Percentiles rank a stretch among this genome's conserved stretches.
Evolutionary conservation across 2,329 filamentous ascomycete species (phyloP).

Genomic region (Fusarium sterilihyphosum): DNA sequence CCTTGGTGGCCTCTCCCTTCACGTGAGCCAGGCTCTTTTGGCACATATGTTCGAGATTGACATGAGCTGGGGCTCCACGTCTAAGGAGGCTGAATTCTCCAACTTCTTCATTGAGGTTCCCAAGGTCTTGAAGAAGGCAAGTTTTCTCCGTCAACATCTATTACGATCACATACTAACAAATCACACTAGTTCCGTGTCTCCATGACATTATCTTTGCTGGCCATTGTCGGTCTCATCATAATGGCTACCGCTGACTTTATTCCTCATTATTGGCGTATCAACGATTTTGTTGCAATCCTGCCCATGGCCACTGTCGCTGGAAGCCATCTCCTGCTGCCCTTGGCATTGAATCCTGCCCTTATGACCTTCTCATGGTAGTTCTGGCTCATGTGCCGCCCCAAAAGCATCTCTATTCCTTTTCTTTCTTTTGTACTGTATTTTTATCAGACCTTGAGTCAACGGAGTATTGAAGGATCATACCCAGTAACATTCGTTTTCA

Average conservation of each 20-base stretch:
- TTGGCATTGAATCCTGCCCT: slow-evolving; percentile 80
- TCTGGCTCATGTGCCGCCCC: neutral
- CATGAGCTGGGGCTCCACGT: slow-evolving; percentile 87
- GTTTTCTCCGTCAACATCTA: slow-evolving; percentile 54
- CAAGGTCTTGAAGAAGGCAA: slow-evolving; percentile 79
- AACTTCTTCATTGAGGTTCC: slow-evolving; percentile 89
- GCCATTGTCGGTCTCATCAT: slow-evolving; percentile 72
- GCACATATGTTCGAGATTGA: slow-evolving; percentile 87
- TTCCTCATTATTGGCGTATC: slow-evolving; percentile 73
- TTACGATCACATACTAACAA: slow-evolving; percentile 38
- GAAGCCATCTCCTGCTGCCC: slow-evolving; percentile 75
- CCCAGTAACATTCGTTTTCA: slow-evolving; percentile 14
- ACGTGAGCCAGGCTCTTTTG: slow-evolving; percentile 82
- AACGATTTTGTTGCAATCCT: slow-evolving; percentile 79
- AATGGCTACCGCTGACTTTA: slow-evolving; percentile 69
- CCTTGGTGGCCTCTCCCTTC: slow-evolving; percentile 81
- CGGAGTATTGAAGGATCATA: slow-evolving; percentile 19
- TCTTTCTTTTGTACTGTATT: neutral
- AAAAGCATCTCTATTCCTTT: slow-evolving; percentile 8
- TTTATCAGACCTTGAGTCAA: neutral
- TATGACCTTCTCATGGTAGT: slow-evolving; percentile 80
- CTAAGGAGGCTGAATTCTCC: slow-evolving; percentile 82
- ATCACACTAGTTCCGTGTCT: slow-evolving; percentile 72
- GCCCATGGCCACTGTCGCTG: slow-evolving; percentile 77
- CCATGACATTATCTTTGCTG: slow-evolving; percentile 68